A percentile compares a stretch with the other conserved stretches of the same genome.
phyloP scores from a whole-genome alignment of 2,329 filamentous ascomycete species.

The Graphilbum fragrans region DNA sequence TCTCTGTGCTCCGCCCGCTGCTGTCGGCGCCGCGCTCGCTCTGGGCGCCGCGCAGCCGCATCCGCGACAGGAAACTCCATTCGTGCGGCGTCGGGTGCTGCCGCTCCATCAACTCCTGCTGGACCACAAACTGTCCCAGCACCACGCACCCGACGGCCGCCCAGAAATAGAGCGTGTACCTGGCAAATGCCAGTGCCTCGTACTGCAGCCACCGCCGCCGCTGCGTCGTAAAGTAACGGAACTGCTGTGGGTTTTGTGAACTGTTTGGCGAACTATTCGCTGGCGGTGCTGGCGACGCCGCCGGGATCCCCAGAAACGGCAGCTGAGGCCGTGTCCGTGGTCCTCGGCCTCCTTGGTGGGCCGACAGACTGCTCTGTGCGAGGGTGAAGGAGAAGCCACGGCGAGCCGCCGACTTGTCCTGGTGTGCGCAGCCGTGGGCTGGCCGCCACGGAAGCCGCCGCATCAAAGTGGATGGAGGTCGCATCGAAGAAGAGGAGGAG shows the following conservation, averaged over 20 bases:
- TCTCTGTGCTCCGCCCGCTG: constrained; percentile 11
- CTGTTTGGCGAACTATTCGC: too few relatives aligned
- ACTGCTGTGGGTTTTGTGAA: constrained; percentile 44
- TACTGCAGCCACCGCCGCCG: constrained; percentile 57
- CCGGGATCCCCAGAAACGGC: constrained; percentile 37
- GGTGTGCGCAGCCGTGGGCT: too few relatives aligned
- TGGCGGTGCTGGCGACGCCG: not conserved
- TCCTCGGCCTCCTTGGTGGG: not conserved
- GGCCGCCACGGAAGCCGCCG: too few relatives aligned
- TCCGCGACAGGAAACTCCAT: constrained; percentile 62
- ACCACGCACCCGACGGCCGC: constrained; percentile 46
- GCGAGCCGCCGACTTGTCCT: not conserved
- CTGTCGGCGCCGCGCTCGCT: constrained; percentile 43
- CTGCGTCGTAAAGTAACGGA: constrained; percentile 70
- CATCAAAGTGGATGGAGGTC: too few relatives aligned
- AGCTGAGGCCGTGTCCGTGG: constrained; percentile 26
- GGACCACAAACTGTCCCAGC: constrained; percentile 50
- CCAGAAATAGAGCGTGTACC: constrained; percentile 56
- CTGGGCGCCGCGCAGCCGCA: constrained; percentile 53
- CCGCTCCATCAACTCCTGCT: constrained; percentile 65
- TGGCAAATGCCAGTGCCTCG: constrained; percentile 57
- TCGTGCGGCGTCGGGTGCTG: constrained; percentile 71
- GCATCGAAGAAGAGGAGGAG: too few relatives aligned
- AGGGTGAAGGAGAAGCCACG: not conserved
- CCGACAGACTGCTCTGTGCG: not conserved